Conservation (phyloP, 2,329 filamentous ascomycete species). For the Fusarium sp. region DNA sequence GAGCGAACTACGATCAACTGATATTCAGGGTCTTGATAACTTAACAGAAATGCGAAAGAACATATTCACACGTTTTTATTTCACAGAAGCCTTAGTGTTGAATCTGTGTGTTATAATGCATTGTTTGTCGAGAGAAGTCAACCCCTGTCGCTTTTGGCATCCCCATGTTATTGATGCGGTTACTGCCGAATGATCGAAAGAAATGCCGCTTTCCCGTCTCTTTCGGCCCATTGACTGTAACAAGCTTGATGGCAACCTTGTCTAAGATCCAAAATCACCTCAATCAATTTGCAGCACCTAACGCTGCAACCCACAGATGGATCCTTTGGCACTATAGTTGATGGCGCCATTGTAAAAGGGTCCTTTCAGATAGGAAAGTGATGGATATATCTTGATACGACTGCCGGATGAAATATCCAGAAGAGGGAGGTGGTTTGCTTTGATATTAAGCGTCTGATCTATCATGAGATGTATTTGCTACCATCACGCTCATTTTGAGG, state of each 20-base stretch:
- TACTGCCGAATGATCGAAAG: neutral
- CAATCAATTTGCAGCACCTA: constrained; percentile 12
- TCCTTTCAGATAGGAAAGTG: constrained; percentile 33
- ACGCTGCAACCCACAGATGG: neutral
- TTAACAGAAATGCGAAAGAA: neutral
- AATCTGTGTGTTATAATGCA: neutral
- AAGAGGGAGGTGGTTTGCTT: neutral
- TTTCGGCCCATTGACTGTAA: constrained; percentile 3
- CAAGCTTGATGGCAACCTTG: constrained; percentile 9
- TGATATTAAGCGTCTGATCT: accelerated
- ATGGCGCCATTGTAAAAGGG: constrained; percentile 24
- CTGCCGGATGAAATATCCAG: constrained; percentile 14
- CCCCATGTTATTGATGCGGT: neutral
- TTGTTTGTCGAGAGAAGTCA: no score
- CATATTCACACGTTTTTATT: neutral
- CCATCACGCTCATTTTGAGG: no score
- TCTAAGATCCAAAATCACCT: neutral
- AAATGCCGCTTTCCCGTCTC: constrained; percentile 2
- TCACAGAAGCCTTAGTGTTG: neutral
- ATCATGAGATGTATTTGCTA: neutral
- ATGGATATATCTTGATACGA: constrained; percentile 9
- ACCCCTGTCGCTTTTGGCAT: constrained; percentile 3
- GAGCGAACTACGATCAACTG: neutral
- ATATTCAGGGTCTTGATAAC: constrained; percentile 1
- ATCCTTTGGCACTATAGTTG: neutral